Evolutionary conservation across 2,329 filamentous ascomycete species (phyloP), one percentile per base, ranked within the genome.

Genomic region (Ascochyta koolunga): DNA sequence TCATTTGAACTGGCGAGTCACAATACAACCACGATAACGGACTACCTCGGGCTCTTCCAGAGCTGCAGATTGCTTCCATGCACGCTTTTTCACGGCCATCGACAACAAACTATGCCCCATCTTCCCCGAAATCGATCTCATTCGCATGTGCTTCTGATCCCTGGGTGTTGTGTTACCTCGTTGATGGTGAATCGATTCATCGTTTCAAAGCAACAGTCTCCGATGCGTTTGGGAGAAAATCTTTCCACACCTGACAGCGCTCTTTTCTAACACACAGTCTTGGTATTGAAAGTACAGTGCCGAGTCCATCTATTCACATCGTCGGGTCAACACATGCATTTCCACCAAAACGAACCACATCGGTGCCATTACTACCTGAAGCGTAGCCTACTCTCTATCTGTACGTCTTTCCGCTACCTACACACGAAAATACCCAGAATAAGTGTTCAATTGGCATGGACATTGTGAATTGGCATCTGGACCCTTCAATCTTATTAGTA

Each of bases 1-100:
- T 33, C 45, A 15, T 15, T 44, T 22, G 9, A 31, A 41, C 45
- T 32, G 25, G 36, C 40, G 45, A 38, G 46, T 35, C 51, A 54
- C 46, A 46, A 11, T 45, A 7, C 24, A 39, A 4, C 36, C 39
- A 41, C 45, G 51, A 50, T 45, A 54, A 54, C 51, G 51, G 51
- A 54, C 11, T 54, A 50, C 51, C 51, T 54, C 51, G 51, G 51
- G n/a, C 31, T 35, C 7, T 50, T 15, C 19, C 24, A 27, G 8
- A 16, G 21, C 46, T 41, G 40, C 46, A 36, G 19, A 37, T 8
- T 50, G 21, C 39, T 31, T 11, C 7, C 24, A 44, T 41, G 24
- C 45, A 24, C 27, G 31, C n/a, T 45, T 45, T 25, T 40, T 36
- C 21, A 24, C 31, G 36, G 45, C 32, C 8, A 5, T 25, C 29